Base-by-base conservation (phyloP, 495 filamentous ascomycete genomes). In the Emericellopsis terricola region DNA sequence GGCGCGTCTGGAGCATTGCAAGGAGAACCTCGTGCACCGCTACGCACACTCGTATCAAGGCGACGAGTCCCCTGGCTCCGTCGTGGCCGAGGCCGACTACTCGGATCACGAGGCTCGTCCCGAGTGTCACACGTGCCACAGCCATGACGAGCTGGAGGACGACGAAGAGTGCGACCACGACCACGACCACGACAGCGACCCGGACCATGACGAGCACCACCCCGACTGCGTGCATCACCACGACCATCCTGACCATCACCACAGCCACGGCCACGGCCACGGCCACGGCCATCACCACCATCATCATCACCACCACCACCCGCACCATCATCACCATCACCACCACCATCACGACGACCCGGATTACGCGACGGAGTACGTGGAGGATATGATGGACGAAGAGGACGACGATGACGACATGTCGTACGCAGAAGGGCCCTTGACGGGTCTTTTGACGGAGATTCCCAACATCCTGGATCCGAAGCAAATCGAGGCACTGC, bases 391-490 rank as follows among this genome's bases (percentile, higher is more conserved):
- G 47, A 46, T 50, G 15, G 76, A 80, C 14, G 81, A 83, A 28
- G 76, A 81, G 33, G 78, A 84, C 28, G 72, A 78, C 15, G 77
- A 81, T 15, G 84, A 92, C 35, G 80, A 86, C 43, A 78, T 81
- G 31, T 74, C 73, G 2, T 77, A 81, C 40, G 76, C 76, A 15
- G 84, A 85, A 36, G 81, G 82, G 15, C 81, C 79, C 28, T 77
- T 92, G 52, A 78, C 78, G 19, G 86, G 86, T 19, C 59, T 94
- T 3, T 53, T 94, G 26, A 93, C 85, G 3, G 86, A 93, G 50
- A 79, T 94, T 18, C 86, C 86, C n/a, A 76, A 93, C 37, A 85
- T 93, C 13, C 64, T 94, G 11, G 84, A 85, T 18, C 85, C 86
- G 0, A 80, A 78, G 29, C 86, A 94, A 53, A 94, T 94, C 30